Conservation (phyloP, 1,284 basidiomycete genomes). For the Phenoliferia sp. region DNA sequence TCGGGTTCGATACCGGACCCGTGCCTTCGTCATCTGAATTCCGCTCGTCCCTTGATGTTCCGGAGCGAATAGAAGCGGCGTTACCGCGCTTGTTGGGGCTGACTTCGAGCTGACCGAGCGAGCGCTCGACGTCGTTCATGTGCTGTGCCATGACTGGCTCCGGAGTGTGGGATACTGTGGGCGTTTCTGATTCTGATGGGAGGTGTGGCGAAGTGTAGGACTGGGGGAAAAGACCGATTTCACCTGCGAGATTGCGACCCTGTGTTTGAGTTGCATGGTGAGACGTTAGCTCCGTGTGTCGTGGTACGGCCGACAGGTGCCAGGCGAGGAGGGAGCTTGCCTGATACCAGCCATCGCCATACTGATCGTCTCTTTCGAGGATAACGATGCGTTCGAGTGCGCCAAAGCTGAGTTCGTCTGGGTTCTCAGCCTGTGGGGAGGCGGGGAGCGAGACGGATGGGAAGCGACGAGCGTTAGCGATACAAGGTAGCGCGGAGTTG, state of each 20-base stretch:
- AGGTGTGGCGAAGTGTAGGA: slow-evolving; percentile 70
- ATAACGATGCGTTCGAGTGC: slow-evolving; percentile 85
- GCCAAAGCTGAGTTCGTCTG: slow-evolving; percentile 84
- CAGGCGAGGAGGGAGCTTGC: too few relatives aligned
- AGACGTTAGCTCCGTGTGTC: not conserved
- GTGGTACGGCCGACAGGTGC: not conserved
- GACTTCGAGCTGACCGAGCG: not conserved
- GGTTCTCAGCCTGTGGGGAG: slow-evolving; percentile 64
- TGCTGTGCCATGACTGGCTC: not conserved
- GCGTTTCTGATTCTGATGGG: slow-evolving; percentile 35
- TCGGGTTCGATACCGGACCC: slow-evolving; percentile 12
- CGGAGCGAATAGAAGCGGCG: slow-evolving; percentile 12
- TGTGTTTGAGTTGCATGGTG: slow-evolving; percentile 44
- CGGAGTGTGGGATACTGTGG: not conserved
- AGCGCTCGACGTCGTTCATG: slow-evolving; percentile 3
- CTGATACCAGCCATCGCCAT: slow-evolving; percentile 98
- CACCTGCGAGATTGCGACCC: slow-evolving; percentile 79
- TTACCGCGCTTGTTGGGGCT: not conserved
- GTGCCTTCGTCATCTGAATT: slow-evolving; percentile 18
- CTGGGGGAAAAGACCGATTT: slow-evolving; percentile 83
- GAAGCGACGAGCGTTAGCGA: not conserved
- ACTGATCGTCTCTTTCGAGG: slow-evolving; percentile 87
- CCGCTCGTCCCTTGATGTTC: not conserved
- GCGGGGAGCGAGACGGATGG: not conserved
- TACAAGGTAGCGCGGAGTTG: not conserved